These are phyloP conservation scores for Eucalyptus tenuipes DNA, from an alignment of 345 rosid species.

Conservation along the genomic window DNA sequence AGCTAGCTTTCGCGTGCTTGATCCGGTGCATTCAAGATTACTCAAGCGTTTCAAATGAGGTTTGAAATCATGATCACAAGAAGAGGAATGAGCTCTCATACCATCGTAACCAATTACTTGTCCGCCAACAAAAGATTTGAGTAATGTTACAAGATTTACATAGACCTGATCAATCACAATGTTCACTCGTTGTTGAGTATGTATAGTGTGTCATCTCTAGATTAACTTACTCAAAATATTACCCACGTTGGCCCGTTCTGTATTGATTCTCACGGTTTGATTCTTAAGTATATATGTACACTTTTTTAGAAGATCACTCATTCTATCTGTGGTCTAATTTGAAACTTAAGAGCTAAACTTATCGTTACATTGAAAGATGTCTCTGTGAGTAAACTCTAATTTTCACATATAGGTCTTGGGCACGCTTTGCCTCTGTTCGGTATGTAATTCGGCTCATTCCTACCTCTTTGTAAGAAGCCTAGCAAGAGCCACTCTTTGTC, in stretches of 20 bases:
- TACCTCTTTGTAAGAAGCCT: too few relatives aligned
- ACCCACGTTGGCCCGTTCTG: accelerated
- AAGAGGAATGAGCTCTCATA: not conserved
- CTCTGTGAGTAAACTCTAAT: not conserved
- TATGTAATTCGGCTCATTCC: too few relatives aligned
- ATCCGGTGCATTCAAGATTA: not conserved
- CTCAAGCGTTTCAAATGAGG: not conserved
- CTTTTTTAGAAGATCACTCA: not conserved
- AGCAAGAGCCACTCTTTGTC: too few relatives aligned
- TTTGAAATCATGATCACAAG: not conserved
- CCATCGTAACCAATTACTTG: not conserved
- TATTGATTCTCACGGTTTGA: too few relatives aligned
- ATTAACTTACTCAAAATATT: not conserved
- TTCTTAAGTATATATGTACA: too few relatives aligned
- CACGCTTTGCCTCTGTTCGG: accelerated
- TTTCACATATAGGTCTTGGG: too few relatives aligned
- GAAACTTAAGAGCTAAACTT: not conserved
- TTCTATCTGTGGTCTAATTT: too few relatives aligned
- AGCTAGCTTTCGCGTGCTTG: not conserved
- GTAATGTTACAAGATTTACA: not conserved
- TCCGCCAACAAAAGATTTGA: too few relatives aligned
- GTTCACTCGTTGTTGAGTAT: not conserved
- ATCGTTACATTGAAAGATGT: too few relatives aligned
- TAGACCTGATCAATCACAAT: not conserved
- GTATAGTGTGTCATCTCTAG: not conserved